These are phyloP conservation scores for Lentinula edodes DNA, from an alignment of 768 basidiomycete species.

Conservation along the genomic window DNA sequence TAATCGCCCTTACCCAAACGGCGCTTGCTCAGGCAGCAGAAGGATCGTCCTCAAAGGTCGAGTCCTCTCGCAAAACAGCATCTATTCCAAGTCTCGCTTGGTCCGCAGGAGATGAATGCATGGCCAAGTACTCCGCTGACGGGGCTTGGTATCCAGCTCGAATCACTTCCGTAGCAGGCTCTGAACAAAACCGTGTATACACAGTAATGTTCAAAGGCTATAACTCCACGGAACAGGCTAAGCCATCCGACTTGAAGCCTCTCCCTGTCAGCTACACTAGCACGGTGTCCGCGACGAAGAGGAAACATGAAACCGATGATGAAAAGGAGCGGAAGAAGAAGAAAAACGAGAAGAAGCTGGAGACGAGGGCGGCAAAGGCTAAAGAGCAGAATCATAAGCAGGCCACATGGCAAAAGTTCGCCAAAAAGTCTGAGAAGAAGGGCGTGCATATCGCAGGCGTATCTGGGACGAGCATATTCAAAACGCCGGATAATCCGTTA, in stretches of 20 bases:
- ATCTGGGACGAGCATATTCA: conserved; percentile 87
- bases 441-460: conserved; percentile 88
- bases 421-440: conserved; percentile 92
- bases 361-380: conserved; percentile 76
- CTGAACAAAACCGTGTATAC: conserved; percentile 77
- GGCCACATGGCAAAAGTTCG: conserved; percentile 90
- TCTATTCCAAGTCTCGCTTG: conserved; percentile 52
- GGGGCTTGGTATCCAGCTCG: conserved; percentile 85
- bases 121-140: conserved; percentile 83
- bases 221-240: conserved; percentile 84
- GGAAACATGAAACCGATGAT: conserved; percentile 73
- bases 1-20: conserved; percentile 74
- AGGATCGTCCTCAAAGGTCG: conserved; percentile 55
- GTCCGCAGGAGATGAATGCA: conserved; percentile 79
- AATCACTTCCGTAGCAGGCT: conserved; percentile 80
- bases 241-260: conserved; percentile 62
- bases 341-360: conserved; percentile 92
- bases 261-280: conserved; percentile 55
- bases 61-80: conserved; percentile 49
- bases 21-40: conserved; percentile 68
- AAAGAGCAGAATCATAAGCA: conserved; percentile 85
- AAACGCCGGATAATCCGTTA: conserved; percentile 87
- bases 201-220: conserved; percentile 90
- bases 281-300: conserved; percentile 51
- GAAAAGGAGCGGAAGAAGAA: conserved; percentile 93